Conservation (phyloP, 108 stramenopile genomes). For the Craspedostauros australis region DNA sequence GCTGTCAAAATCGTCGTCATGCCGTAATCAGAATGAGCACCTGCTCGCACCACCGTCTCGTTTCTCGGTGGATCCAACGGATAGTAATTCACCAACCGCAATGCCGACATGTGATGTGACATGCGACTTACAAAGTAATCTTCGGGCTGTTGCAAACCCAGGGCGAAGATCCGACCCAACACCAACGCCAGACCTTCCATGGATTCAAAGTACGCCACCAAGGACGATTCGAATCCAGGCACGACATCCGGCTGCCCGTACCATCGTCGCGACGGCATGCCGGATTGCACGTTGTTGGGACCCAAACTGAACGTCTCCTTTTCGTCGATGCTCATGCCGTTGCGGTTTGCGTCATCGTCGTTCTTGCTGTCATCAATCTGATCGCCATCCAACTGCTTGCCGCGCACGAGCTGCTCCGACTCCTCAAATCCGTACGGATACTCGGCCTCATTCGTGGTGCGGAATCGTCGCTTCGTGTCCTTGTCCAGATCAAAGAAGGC, state of each 20-base stretch:
- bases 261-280: slow-evolving; percentile 67
- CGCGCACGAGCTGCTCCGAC: slow-evolving; percentile 40
- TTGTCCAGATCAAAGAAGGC: slow-evolving; percentile 66
- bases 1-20: slow-evolving; percentile 71
- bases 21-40: slow-evolving; percentile 86
- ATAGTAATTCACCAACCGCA: slow-evolving; percentile 79
- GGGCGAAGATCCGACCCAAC: slow-evolving; percentile 57
- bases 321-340: slow-evolving; percentile 29
- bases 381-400: slow-evolving; percentile 27
- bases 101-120: slow-evolving; percentile 63
- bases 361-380: not conserved
- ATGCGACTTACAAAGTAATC: slow-evolving; percentile 49
- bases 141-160: slow-evolving; percentile 48
- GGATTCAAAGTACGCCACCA: slow-evolving; percentile 49
- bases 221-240: slow-evolving; percentile 24
- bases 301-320: slow-evolving; percentile 87
- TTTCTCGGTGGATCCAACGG: slow-evolving; percentile 10
- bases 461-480: slow-evolving; percentile 34
- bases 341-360: not conserved
- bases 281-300: slow-evolving; percentile 44
- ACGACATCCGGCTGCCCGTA: slow-evolving; percentile 8
- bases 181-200: slow-evolving; percentile 60
- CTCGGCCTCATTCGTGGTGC: slow-evolving; percentile 24
- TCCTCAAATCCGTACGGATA: slow-evolving; percentile 82
- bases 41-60: slow-evolving; percentile 36